phyloP scores from a whole-genome alignment of 306 rosid genomes.

The Medicago lupulina region DNA sequence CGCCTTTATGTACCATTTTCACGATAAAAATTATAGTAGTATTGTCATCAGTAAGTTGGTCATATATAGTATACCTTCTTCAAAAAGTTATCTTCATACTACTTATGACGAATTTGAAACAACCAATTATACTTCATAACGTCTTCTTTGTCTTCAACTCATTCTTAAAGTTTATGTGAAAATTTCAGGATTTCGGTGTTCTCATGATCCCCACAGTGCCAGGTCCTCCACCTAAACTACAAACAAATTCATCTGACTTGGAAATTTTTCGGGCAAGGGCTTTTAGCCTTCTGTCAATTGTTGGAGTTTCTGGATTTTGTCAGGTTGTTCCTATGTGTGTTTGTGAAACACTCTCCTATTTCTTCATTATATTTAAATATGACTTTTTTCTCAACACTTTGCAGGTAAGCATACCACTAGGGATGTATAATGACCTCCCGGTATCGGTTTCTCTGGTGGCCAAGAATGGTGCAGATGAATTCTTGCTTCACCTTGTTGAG shows the following conservation, averaged over 20 bases:
- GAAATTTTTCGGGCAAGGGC: constrained; percentile 69
- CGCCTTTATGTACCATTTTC: no score
- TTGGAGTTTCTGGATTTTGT: constrained; percentile 89
- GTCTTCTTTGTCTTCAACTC: neutral
- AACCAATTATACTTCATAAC: no score
- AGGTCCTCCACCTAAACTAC: constrained; percentile 83
- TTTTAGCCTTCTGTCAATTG: constrained; percentile 79
- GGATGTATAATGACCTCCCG: constrained; percentile 68
- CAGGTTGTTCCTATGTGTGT: constrained; percentile 57
- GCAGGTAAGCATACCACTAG: constrained; percentile 86
- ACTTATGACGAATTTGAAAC: neutral
- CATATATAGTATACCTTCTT: no score
- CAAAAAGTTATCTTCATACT: no score
- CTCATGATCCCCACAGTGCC: constrained; percentile 87
- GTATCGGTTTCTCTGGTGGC: constrained; percentile 80
- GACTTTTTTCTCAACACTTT: constrained; percentile 11
- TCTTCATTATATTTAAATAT: constrained; percentile 1
- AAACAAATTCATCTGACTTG: constrained; percentile 52
- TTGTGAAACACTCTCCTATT: constrained; percentile 2
- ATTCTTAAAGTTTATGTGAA: neutral
- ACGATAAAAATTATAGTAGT: no score
- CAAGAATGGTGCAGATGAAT: constrained; percentile 75
- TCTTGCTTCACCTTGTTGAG: constrained; percentile 75
- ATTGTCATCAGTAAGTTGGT: no score
- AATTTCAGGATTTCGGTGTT: constrained; percentile 76